Conservation (phyloP, 495 filamentous ascomycete genomes). For the Penicillium egyptiacum region DNA sequence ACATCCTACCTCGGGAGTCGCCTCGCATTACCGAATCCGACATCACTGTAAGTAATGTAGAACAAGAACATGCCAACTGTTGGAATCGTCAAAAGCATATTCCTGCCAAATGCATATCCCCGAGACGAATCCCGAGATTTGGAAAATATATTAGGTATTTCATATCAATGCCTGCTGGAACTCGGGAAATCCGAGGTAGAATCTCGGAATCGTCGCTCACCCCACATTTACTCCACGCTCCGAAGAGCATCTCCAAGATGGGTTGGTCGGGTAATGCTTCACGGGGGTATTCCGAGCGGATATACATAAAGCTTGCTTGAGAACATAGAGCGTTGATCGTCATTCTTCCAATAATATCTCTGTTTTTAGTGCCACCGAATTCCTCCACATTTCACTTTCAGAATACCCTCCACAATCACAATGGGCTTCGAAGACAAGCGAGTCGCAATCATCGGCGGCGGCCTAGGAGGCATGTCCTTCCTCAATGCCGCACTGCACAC, state of each 20-base stretch:
- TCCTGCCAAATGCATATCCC: not conserved
- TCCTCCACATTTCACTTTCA: not conserved
- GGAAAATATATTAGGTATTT: not conserved
- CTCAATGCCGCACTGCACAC: slow-evolving; percentile 48
- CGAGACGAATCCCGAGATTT: not conserved
- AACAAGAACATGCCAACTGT: not conserved
- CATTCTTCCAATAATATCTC: not conserved
- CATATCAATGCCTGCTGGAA: not conserved
- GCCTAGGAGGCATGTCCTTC: slow-evolving; percentile 53
- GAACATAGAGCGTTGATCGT: not conserved
- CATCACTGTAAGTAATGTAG: not conserved
- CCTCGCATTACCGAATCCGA: not conserved
- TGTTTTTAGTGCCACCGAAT: not conserved
- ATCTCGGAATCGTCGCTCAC: slow-evolving; percentile 14
- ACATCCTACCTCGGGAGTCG: not conserved
- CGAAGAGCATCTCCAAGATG: slow-evolving; percentile 20
- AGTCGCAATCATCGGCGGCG: slow-evolving; percentile 58
- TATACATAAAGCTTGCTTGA: slow-evolving; percentile 17
- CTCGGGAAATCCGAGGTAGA: slow-evolving; percentile 16
- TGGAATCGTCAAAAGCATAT: not conserved
- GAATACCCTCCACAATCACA: slow-evolving; percentile 6
- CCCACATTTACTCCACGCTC: slow-evolving; percentile 29
- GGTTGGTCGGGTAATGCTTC: slow-evolving; percentile 20
- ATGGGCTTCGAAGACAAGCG: slow-evolving; percentile 38
- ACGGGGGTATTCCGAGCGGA: slow-evolving; percentile 15